Evolutionary conservation across 1,284 basidiomycete genomes (phyloP), one percentile per base, ranked within the genome.

Genomic region (Cryptococcus floricola): DNA sequence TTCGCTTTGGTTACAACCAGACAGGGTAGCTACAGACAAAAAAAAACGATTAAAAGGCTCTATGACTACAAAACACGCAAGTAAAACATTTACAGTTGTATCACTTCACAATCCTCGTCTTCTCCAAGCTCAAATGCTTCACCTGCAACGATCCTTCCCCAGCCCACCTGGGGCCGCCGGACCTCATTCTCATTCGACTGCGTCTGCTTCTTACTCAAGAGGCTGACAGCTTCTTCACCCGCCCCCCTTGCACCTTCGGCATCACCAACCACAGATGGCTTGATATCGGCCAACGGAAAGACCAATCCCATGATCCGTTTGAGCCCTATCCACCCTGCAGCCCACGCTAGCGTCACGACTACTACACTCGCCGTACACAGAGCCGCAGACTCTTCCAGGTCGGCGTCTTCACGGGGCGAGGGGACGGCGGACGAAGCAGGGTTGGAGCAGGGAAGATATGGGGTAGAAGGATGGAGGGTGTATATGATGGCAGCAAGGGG

Each of bases 41-140:
- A 18, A 2, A 37, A 25, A 9, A 7, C n/a, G 12, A 31, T 48
- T 23, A 25, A 48, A n/a, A 42, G 19, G n/a, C 16, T 23, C 19
- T 23, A 42, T 42, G 19, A n/a, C 25, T 13, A 48, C 25, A 48
- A 39, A 14, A 7, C 28, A 50, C 10, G 19, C 6, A 2, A 38
- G 9, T 6, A 13, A 50, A 19, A 39, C n/a, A 4, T 18, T 41
- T 38, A 27, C 28, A 28, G 19, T 12, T 45, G 23, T 43, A 39
- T 25, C 48, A 42, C 34, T 25, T 50, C 41, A 7, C 38, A 41
- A 25, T 67, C 62, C 45, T 71, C 69, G 10, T 67, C 67, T 10
- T 61, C 67, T 14, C 67, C 69, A 52, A 73, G 56, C 50, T 73
- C 71, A 47, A 71, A 73, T 39, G 64, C 71, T 52, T 70, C 69